A percentile compares a stretch with the other conserved stretches of the same genome.
These are phyloP conservation scores for Cordyceps cicadae DNA, from an alignment of 2,329 filamentous ascomycete species.

Conservation along the genomic window DNA sequence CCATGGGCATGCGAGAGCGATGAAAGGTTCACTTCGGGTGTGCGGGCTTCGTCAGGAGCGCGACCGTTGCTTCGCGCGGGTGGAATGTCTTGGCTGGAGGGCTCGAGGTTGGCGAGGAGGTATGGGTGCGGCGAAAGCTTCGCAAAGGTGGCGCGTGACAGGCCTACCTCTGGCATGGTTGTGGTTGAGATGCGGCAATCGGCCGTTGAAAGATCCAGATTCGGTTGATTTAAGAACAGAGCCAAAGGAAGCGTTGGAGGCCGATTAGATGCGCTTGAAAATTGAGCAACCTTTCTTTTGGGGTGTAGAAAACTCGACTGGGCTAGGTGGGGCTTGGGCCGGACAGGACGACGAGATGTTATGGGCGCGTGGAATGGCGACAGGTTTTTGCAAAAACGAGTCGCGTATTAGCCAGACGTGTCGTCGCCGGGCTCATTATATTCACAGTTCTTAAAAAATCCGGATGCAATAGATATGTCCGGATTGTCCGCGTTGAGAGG, in stretches of 20 bases:
- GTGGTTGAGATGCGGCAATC: not conserved
- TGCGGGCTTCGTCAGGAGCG: conserved; percentile 57
- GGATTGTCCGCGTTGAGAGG: too few species aligned
- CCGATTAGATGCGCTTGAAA: not conserved
- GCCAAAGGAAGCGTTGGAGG: not conserved
- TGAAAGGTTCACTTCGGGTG: conserved; percentile 69
- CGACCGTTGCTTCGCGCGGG: conserved; percentile 77
- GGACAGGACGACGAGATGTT: not conserved
- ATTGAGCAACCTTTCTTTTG: not conserved
- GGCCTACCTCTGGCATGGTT: conserved; percentile 29
- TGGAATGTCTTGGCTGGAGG: conserved; percentile 35
- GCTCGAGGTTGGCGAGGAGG: conserved; percentile 78
- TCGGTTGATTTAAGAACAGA: not conserved
- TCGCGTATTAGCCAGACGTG: too few species aligned
- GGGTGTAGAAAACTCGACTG: not conserved
- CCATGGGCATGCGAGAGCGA: conserved; percentile 86
- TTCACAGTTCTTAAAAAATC: too few species aligned
- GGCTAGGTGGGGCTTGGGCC: not conserved
- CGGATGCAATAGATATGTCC: too few species aligned
- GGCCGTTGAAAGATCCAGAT: not conserved
- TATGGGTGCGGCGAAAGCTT: conserved; percentile 84
- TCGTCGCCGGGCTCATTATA: too few species aligned
- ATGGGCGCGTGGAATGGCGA: not conserved
- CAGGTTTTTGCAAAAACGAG: too few species aligned
- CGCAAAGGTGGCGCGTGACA: conserved; percentile 66